Base-by-base conservation (phyloP, 192 early-diverging fungal genomes). In the Coemansia nantahalensis region DNA sequence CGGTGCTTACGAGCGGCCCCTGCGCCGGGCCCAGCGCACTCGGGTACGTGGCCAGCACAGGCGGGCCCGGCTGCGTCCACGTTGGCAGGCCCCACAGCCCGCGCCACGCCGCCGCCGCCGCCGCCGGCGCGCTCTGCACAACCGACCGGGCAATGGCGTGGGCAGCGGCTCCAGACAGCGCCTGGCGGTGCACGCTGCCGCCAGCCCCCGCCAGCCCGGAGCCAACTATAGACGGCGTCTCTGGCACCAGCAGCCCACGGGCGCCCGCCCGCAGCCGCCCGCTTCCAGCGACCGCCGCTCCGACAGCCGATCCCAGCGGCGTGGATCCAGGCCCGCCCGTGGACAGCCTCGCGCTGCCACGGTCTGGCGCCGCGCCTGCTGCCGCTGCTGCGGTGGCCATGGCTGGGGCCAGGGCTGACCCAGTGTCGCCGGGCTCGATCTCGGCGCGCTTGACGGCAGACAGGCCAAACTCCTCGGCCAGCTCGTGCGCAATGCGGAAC, bases 61-160 rank as follows among this genome's bases (percentile, higher is more conserved):
- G 72, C 26, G 65, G 65, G 6, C 72, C 72, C 1, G 72, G 61
- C 22, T 65, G 72, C 3, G 72, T 68, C 72, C 72, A 68, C 8
- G 72, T 76, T 5, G 72, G 72, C 35, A 76, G 50, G 10, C 72
- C 65, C 72, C 73, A 77, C 3, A 77, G 66, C 6, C 73, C 73
- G n/a, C 66, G 65, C 73, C 73, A 77, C 0, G 58, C 62, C 0
- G 73, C 73, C 0, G 62, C 54, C 2, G 66, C 62, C 9, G 62
- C 46, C 3, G 56, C 48, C 18, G 61, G 45, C 0, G 65, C 48
- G 33, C 48, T 62, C 40, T 66, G 63, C 8, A 32, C 64, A 28
- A 63, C 62, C 17, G 63, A 36, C 1, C 59, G 48, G 1, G 65
- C 68, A 16, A 45, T 22, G 0, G 44, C 18, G 4, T 21, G 39